Evolutionary conservation across 306 rosid species (phyloP).

Genomic region (Castanea sativa): DNA sequence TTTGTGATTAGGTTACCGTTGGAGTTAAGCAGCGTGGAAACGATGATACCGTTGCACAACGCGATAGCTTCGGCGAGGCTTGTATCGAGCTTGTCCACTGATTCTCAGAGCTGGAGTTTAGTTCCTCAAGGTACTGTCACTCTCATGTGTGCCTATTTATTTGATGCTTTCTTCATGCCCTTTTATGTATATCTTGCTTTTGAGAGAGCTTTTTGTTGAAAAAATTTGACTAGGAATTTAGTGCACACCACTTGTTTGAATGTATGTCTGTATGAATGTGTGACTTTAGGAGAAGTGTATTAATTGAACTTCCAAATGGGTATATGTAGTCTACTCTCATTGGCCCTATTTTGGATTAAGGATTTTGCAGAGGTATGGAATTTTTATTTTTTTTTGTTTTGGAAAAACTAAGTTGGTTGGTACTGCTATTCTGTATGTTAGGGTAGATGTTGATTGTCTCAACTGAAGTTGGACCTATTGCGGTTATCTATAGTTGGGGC

Average conservation of each 20-base stretch:
- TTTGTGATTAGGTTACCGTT: slow-evolving; percentile 54
- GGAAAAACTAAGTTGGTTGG: not conserved
- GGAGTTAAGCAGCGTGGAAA: slow-evolving; percentile 62
- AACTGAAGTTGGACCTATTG: not conserved
- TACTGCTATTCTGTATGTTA: not conserved
- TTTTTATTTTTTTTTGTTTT: not conserved
- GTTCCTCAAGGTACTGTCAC: slow-evolving; percentile 77
- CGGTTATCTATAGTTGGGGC: not conserved
- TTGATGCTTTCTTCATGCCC: not conserved
- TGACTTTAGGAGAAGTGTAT: not conserved
- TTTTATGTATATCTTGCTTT: not conserved
- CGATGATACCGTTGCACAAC: slow-evolving; percentile 71
- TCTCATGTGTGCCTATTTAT: not conserved
- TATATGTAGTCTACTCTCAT: not conserved
- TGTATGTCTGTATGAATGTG: not conserved
- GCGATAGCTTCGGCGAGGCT: slow-evolving; percentile 79
- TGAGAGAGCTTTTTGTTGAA: not conserved
- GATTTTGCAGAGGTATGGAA: not conserved
- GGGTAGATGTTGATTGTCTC: not conserved
- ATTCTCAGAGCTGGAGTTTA: slow-evolving; percentile 66
- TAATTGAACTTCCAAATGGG: not conserved
- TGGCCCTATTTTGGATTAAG: not conserved
- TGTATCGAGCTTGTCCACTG: slow-evolving; percentile 63
- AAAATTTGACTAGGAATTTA: not conserved
- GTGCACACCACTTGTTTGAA: not conserved